phyloP scores from a whole-genome alignment of 169 alveolate species.

The Plasmodium billcollinsi region DNA sequence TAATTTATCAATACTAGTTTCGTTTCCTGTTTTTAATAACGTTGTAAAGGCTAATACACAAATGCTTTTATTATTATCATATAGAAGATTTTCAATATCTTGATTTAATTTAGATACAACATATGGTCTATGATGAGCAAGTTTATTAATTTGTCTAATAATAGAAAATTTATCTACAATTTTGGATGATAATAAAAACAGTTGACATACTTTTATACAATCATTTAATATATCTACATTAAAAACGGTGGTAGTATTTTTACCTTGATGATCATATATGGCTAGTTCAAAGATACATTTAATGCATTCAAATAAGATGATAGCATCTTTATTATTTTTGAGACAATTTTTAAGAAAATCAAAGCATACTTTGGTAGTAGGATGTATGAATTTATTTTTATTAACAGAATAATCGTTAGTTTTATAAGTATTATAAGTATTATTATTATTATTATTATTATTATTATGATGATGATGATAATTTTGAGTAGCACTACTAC shows the following conservation, averaged over 20 bases:
- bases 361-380: constrained; percentile 66
- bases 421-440: constrained; percentile 1
- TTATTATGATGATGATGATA: not conserved
- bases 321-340: constrained; percentile 36
- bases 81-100: constrained; percentile 93
- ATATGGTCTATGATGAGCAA: constrained; percentile 81
- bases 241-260: constrained; percentile 52
- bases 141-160: constrained; percentile 78
- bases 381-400: constrained; percentile 25
- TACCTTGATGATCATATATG: constrained; percentile 11
- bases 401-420: constrained; percentile 4
- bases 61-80: constrained; percentile 92
- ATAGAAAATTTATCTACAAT: constrained; percentile 57
- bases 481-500: not conserved
- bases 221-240: constrained; percentile 65
- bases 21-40: constrained; percentile 96
- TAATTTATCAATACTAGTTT: constrained; percentile 93
- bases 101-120: constrained; percentile 77
- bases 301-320: constrained; percentile 39
- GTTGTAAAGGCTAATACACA: constrained; percentile 97
- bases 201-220: constrained; percentile 59
- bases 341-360: constrained; percentile 46
- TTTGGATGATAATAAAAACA: constrained; percentile 68
- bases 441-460: not conserved
- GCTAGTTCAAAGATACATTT: constrained; percentile 43